Conservation (phyloP, 805 yeast species). For the Candida taoyuanica region DNA sequence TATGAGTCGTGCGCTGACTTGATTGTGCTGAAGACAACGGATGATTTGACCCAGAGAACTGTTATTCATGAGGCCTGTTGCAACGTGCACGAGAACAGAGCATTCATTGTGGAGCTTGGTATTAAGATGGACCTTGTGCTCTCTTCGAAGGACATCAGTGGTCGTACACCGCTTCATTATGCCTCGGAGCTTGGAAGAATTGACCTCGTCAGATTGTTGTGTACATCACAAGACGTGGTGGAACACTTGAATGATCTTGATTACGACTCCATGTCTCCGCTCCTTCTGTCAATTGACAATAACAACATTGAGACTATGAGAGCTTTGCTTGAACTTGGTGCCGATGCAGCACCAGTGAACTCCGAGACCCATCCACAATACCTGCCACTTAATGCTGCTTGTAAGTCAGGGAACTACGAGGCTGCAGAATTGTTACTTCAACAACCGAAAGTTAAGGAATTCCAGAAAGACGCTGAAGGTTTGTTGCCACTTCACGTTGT, state of each 20-base stretch:
- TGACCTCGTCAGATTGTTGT: slow-evolving; percentile 37
- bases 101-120: slow-evolving; percentile 22
- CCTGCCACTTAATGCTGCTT: slow-evolving; percentile 79
- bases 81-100: slow-evolving; percentile 19
- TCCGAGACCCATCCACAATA: slow-evolving; percentile 57
- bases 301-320: slow-evolving; percentile 53
- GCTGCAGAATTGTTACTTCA: slow-evolving; percentile 49
- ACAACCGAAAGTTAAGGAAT: slow-evolving; percentile 31
- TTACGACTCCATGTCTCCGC: slow-evolving; percentile 76
- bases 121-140: slow-evolving; percentile 25
- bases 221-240: slow-evolving; percentile 26
- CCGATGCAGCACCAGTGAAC: slow-evolving; percentile 43
- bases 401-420: slow-evolving; percentile 73
- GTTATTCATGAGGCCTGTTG: slow-evolving; percentile 65
- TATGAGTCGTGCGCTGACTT: slow-evolving; percentile 33
- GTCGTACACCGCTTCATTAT: slow-evolving; percentile 82
- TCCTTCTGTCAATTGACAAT: slow-evolving; percentile 71
- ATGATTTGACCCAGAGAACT: slow-evolving; percentile 69
- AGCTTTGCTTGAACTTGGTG: slow-evolving; percentile 43
- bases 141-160: slow-evolving; percentile 55
- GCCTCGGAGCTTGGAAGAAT: slow-evolving; percentile 60
- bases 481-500: slow-evolving; percentile 82
- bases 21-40: slow-evolving; percentile 60
- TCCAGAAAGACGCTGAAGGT: slow-evolving; percentile 78
- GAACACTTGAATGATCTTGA: slow-evolving; percentile 43